Base-by-base conservation (phyloP, 345 rosid species). In the Litchi chinensis region DNA sequence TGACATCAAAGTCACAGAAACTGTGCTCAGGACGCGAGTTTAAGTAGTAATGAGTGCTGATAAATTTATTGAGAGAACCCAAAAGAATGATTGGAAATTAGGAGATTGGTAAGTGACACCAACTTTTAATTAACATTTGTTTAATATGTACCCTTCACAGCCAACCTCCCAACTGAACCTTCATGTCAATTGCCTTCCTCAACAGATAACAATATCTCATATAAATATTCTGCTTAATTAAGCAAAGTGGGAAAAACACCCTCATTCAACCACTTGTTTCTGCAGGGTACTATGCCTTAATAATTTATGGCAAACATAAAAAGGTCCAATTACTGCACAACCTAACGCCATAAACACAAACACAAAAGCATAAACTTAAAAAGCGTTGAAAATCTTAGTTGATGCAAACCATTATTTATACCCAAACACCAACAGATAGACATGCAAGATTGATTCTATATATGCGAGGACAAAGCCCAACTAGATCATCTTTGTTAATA, bases 21-120 rank as follows among this genome's bases (percentile, higher is more conserved):
- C 78, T 59, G 81, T 26, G 10, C 28, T 40, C 59, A 12, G 73
- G n/a, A 46, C 48, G 40, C 48, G 82, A 24, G 93, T 79, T 85
- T 92, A 92, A 87, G 90, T 92, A 93, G 90, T 74, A 80, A 72
- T n/a, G 83, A 73, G 19, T 32, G 68, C 74, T 62, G 43, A 83
- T 91, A 90, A 87, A 77, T 84, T 76, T 86, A 92, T 82, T 73
- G 74, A 75, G 74, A 79, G 83, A 86, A 87, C 82, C 86, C 79
- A 86, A 93, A 90, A 86, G 97, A 87, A 89, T 89, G 97, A 91
- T 84, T 80, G 79, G 74, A 46, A 85, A 79, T 90, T 92, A 93
- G 98, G 93, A 91, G 93, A 86, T 79, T 81, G 80, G 89, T 93
- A 93, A 91, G 98, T 95, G 79, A 80, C 54, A 90, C 87, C 93